Evolutionary conservation across 2,329 filamentous ascomycete genomes (phyloP).

Genomic region (Penicillium glabrum): DNA sequence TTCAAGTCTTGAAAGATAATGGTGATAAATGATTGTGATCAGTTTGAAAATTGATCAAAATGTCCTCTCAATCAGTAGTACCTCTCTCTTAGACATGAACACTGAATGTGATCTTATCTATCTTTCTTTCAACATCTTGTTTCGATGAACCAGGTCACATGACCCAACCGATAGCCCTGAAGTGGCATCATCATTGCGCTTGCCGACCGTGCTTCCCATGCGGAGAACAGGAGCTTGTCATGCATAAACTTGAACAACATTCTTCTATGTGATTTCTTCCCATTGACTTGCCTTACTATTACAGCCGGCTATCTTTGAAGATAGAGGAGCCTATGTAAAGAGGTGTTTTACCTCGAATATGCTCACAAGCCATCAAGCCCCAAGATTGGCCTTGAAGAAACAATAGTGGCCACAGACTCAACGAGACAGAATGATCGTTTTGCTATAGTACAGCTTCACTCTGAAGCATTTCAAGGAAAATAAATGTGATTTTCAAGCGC

Average conservation of each 20-base stretch:
- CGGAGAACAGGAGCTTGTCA: not conserved
- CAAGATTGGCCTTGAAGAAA: not conserved
- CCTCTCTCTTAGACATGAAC: not conserved
- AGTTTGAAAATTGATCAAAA: not conserved
- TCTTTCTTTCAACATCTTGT: not conserved
- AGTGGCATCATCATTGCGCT: not conserved
- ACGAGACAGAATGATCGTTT: not conserved
- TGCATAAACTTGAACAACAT: not conserved
- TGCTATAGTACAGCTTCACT: not conserved
- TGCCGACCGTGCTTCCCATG: not conserved
- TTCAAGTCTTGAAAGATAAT: not conserved
- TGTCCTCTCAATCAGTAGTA: not conserved
- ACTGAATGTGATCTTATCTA: not conserved
- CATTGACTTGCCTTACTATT: too few species aligned
- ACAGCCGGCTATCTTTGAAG: not conserved
- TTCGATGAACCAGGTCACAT: not conserved
- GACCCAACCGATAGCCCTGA: slow-evolving; percentile 4
- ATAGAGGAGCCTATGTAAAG: not conserved
- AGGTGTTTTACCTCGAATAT: not conserved
- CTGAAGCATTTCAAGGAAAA: not conserved
- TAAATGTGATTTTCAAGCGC: too few species aligned
- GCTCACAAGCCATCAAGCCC: not conserved
- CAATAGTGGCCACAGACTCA: not conserved
- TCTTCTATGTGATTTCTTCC: not conserved
- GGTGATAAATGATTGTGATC: not conserved